Conservation (phyloP, 306 rosid genomes). For the Pyrus pyrifolia region DNA sequence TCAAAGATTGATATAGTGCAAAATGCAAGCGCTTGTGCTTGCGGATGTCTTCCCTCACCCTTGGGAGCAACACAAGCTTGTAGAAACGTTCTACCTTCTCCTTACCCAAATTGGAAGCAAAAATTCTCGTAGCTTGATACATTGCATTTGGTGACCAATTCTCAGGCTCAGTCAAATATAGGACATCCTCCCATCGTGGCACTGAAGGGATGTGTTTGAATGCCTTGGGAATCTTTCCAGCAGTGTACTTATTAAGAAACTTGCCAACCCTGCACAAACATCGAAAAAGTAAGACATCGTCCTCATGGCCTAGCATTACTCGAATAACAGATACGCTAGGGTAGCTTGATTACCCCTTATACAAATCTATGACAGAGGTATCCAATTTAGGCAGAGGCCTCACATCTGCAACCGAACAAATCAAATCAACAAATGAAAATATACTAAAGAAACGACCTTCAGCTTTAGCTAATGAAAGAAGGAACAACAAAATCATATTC, state of each 20-base stretch:
- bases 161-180: constrained; percentile 83
- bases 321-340: no score
- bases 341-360: constrained; percentile 50
- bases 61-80: constrained; percentile 84
- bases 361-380: constrained; percentile 49
- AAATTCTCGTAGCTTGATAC: constrained; percentile 80
- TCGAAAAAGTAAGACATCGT: background rate
- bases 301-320: background rate
- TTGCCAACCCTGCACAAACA: constrained; percentile 52
- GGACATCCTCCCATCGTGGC: constrained; percentile 69
- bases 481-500: background rate
- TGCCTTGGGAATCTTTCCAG: constrained; percentile 74
- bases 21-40: constrained; percentile 80
- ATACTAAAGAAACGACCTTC: background rate
- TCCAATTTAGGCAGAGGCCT: constrained; percentile 70
- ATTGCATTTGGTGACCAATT: constrained; percentile 92
- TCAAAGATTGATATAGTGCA: constrained; percentile 76
- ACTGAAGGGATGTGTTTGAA: constrained; percentile 68
- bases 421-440: background rate
- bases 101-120: constrained; percentile 69
- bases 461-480: background rate
- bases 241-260: constrained; percentile 54
- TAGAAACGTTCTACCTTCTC: constrained; percentile 76
- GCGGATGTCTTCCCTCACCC: constrained; percentile 68
- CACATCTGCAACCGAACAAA: constrained; percentile 39